Evolutionary conservation across 805 yeast species (phyloP).

Genomic region (Cyberlindnera maritima): DNA sequence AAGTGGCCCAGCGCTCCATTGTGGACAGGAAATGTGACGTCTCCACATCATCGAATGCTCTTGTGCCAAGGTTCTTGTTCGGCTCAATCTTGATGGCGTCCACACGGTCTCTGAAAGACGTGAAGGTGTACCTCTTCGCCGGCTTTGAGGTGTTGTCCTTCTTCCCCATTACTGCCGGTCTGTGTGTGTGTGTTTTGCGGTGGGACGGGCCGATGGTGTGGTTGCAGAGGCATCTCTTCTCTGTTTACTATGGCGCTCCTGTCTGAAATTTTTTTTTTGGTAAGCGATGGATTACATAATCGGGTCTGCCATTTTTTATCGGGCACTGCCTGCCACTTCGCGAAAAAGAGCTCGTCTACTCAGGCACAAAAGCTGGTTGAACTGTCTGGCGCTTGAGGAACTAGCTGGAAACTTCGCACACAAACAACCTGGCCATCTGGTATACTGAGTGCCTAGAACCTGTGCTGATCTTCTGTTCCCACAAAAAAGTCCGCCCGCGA

Average conservation of each 20-base stretch:
- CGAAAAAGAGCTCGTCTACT: neutral
- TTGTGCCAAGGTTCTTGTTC: constrained; percentile 46
- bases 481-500: neutral
- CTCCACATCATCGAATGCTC: constrained; percentile 69
- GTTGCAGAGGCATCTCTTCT: neutral
- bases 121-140: constrained; percentile 50
- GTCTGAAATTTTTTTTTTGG: constrained; percentile 6
- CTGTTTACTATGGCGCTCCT: neutral
- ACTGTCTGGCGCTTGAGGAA: no score
- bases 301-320: constrained; percentile 1
- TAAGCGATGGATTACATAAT: constrained; percentile 2
- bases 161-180: constrained; percentile 20
- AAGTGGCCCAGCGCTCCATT: constrained; percentile 83
- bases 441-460: no score
- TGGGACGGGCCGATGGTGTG: neutral
- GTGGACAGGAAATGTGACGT: constrained; percentile 78
- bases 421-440: no score
- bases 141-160: constrained; percentile 46
- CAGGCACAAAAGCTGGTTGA: neutral
- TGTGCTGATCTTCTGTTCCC: neutral
- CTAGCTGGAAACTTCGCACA: no score
- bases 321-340: constrained; percentile 1
- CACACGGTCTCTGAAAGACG: constrained; percentile 80
- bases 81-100: constrained; percentile 86
- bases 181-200: neutral